Conservation (phyloP, 495 filamentous ascomycete genomes). For the Penicillium tannophilum region DNA sequence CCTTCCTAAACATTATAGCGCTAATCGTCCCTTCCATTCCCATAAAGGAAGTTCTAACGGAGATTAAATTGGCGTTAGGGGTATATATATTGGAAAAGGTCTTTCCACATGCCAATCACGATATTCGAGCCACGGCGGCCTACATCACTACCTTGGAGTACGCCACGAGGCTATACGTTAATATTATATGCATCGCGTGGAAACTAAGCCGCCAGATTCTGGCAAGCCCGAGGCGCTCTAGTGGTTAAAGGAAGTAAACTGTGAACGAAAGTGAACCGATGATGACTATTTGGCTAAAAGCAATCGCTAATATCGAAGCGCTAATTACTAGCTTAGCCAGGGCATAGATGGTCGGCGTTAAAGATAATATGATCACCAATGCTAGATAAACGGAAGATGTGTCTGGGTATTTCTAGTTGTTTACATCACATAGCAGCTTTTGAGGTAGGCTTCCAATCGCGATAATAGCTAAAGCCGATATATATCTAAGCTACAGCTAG, state of each 20-base stretch:
- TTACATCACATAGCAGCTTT: background rate
- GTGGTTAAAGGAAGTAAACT: conserved; percentile 11
- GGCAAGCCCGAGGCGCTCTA: conserved; percentile 8
- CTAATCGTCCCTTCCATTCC: background rate
- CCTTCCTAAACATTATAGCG: background rate
- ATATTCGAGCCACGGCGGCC: background rate
- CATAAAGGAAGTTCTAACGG: background rate
- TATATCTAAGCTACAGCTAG: background rate
- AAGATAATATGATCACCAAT: conserved; percentile 9
- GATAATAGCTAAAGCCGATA: background rate
- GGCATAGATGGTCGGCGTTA: conserved; percentile 11
- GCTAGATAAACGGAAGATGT: conserved; percentile 4
- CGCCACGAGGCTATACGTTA: conserved; percentile 5
- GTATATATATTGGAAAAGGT: background rate
- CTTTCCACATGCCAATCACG: background rate
- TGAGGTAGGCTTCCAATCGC: conserved; percentile 7
- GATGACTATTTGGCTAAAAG: conserved; percentile 11
- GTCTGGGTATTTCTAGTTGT: background rate
- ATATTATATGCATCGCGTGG: conserved; percentile 10
- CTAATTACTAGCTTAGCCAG: conserved; percentile 5
- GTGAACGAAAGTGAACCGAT: background rate
- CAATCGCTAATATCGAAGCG: conserved; percentile 3
- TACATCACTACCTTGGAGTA: conserved; percentile 7
- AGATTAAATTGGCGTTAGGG: background rate
- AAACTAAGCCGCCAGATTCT: conserved; percentile 7